Percentiles rank a stretch among this genome's conserved stretches.
These are phyloP conservation scores for Rhizopogon vesiculosus DNA, from an alignment of 768 basidiomycete genomes.

Conservation along the genomic window DNA sequence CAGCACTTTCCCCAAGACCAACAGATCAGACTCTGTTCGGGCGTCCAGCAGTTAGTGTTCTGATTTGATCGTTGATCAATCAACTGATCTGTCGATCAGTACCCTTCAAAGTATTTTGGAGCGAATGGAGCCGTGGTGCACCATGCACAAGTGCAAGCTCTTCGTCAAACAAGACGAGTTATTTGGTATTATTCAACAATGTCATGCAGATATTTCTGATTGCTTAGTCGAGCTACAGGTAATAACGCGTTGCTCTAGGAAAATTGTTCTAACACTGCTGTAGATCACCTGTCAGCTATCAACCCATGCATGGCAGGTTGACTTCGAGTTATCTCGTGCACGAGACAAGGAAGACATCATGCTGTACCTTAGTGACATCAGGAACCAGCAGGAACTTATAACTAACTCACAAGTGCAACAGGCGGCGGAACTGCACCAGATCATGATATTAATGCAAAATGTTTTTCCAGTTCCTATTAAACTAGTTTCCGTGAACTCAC, in stretches of 20 bases:
- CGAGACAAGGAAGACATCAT: constrained; percentile 41
- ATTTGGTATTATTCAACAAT: constrained; percentile 37
- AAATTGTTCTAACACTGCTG: neutral
- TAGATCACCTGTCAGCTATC: constrained; percentile 44
- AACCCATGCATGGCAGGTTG: constrained; percentile 44
- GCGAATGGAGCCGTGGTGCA: constrained; percentile 42
- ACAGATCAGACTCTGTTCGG: constrained; percentile 27
- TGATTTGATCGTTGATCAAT: neutral
- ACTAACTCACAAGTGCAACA: constrained; percentile 28
- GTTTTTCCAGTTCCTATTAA: constrained; percentile 18
- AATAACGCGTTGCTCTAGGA: constrained; percentile 5
- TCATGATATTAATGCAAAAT: constrained; percentile 50
- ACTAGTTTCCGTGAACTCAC: constrained; percentile 11
- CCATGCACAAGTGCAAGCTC: constrained; percentile 32
- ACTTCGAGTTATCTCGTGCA: constrained; percentile 32
- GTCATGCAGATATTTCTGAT: constrained; percentile 40
- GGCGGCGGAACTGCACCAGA: constrained; percentile 29
- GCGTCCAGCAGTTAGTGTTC: constrained; percentile 28
- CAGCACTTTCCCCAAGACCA: constrained; percentile 23
- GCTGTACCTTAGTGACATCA: constrained; percentile 39
- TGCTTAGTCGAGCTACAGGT: constrained; percentile 48
- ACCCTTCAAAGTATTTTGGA: constrained; percentile 30
- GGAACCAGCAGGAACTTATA: constrained; percentile 34
- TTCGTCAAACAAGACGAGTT: constrained; percentile 45
- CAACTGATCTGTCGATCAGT: constrained; percentile 9